Conservation (phyloP, 345 rosid species). For the Eucalyptus erythrocorys region DNA sequence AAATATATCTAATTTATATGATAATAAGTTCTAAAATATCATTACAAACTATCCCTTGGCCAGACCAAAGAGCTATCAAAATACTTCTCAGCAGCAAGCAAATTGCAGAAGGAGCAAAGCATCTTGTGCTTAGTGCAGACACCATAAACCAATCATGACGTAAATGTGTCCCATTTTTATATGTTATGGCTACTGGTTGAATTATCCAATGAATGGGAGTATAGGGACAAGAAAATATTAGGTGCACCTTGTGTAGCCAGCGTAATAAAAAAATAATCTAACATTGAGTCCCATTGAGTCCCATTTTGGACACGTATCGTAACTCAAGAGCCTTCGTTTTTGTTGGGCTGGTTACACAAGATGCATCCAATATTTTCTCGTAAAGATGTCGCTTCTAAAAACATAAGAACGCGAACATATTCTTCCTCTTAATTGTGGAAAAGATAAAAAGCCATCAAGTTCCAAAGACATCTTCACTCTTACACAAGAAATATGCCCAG, state of each 20-base stretch:
- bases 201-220: too few relatives aligned
- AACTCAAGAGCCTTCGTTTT: too few relatives aligned
- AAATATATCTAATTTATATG: background rate
- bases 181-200: too few relatives aligned
- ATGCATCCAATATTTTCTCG: too few relatives aligned
- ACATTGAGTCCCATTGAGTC: too few relatives aligned
- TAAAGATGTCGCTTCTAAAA: background rate
- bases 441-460: background rate
- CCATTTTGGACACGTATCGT: too few relatives aligned
- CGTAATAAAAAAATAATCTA: too few relatives aligned
- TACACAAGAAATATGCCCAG: background rate
- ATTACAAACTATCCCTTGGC: background rate
- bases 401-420: rapidly evolving
- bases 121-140: background rate
- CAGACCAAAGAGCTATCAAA: background rate
- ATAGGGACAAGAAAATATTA: too few relatives aligned
- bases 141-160: background rate
- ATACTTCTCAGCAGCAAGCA: background rate
- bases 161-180: background rate
- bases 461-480: background rate
- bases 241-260: too few relatives aligned
- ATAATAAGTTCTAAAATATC: background rate
- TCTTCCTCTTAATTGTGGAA: background rate
- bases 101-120: background rate
- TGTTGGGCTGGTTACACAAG: too few relatives aligned